Base-by-base conservation (phyloP, 805 yeast species). In the Hanseniaspora taiwanica region DNA sequence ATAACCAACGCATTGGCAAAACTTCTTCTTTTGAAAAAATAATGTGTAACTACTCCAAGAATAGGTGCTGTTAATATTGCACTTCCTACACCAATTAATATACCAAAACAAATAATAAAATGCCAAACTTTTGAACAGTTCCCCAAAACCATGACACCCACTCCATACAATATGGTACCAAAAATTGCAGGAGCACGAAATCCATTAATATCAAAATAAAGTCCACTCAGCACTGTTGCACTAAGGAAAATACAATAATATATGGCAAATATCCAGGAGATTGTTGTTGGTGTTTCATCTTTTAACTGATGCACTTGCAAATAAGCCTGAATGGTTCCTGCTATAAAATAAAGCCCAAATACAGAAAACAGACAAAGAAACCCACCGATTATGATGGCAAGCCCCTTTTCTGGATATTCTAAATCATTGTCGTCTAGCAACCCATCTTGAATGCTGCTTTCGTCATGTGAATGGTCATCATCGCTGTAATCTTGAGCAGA, bases 321-420 rank as follows among this genome's bases (percentile, higher is more conserved):
- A 53, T 74, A 78, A 1, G 82, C 72, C 55, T 80, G 82, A 31
- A 80, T 64, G 1, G 77, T 79, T 40, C 86, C 85, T 10, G 72
- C 65, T 1, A 81, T 59, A 51, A 80, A 81, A 57, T 77, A 64
- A 21, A 81, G 47, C 1, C 93, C 93, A 51, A 79, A 72, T 3
- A 72, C 65, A 34, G 72, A 69, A 6, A 72, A 53, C 44, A 75
- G 58, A 3, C 83, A 82, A 27, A 74, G 55, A 49, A 74, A 72
- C 4, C 38, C 25, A 2, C 43, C 40, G 7, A 32, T 18, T n/a
- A 40, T 25, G 3, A 37, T 19, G 25, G 3, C n/a, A 23, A 32
- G 37, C 16, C 33, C 37, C 10, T 40, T 37, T 34, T 40, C 43
- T 9, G 39, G 43, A 16, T 40, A 40, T n/a, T 19, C 23, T 4